These are phyloP conservation scores for Benincasa hispida DNA, from an alignment of 306 rosid species.

Conservation along the genomic window DNA sequence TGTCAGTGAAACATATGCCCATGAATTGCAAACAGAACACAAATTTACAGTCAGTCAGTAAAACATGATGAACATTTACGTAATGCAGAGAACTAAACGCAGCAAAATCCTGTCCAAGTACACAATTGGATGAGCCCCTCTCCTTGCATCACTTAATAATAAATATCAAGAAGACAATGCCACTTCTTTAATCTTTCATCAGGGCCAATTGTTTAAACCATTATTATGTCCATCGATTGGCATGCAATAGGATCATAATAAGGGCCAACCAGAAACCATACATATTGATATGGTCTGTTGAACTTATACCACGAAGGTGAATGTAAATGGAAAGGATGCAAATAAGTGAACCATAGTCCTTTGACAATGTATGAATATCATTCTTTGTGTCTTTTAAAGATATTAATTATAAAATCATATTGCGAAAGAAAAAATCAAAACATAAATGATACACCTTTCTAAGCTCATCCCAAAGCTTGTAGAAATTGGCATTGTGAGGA, in stretches of 20 bases:
- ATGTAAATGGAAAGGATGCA: not conserved
- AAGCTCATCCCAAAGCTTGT: conserved; percentile 94
- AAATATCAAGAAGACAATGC: not conserved
- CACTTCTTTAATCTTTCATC: not conserved
- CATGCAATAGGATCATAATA: not conserved
- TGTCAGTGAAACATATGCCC: not conserved
- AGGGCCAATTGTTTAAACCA: not conserved
- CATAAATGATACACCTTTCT: conserved; percentile 40
- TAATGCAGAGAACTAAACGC: not conserved
- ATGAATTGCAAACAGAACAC: not conserved
- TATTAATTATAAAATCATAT: too few species aligned
- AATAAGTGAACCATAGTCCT: not conserved
- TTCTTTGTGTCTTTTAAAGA: not conserved
- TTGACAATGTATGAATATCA: not conserved
- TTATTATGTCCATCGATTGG: not conserved
- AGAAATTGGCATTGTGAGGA: conserved; percentile 74
- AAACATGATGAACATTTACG: not conserved
- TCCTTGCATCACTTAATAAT: not conserved
- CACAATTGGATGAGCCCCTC: not conserved
- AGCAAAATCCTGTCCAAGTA: not conserved
- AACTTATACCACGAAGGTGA: too few species aligned
- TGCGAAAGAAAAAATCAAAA: not conserved
- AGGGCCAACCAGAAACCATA: not conserved
- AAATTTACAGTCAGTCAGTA: not conserved
- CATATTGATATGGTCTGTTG: not conserved